phyloP scores from a whole-genome alignment of 176 grass and related monocot species.

The Ampelocalamus luodianensis region DNA sequence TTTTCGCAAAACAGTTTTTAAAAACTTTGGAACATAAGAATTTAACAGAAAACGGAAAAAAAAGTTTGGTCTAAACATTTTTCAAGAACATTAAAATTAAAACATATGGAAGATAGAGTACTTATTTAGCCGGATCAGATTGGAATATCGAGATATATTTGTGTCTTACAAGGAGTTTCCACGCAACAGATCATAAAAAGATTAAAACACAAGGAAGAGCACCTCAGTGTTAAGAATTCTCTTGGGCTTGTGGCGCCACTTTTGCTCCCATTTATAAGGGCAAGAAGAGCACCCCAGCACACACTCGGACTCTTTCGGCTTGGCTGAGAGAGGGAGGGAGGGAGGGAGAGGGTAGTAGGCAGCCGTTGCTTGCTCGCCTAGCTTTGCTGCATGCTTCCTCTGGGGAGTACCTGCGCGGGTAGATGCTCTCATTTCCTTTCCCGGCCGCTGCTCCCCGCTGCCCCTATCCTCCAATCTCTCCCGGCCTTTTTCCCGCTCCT shows the following conservation, averaged over 20 bases:
- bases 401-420: neutral
- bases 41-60: too few relatives aligned
- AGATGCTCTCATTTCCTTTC: slow-evolving; percentile 38
- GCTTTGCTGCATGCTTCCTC: neutral
- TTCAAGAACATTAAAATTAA: neutral
- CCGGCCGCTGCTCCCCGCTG: slow-evolving; percentile 14
- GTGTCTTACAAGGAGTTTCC: slow-evolving; percentile 22
- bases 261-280: slow-evolving; percentile 45
- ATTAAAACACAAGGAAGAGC: neutral
- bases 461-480: slow-evolving; percentile 26
- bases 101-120: too few relatives aligned
- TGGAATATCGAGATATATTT: slow-evolving; percentile 28
- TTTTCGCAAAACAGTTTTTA: neutral
- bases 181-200: neutral
- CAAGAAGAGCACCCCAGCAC: neutral
- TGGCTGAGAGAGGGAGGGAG: neutral
- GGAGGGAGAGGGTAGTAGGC: neutral
- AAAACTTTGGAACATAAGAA: too few relatives aligned
- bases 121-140: neutral
- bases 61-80: neutral
- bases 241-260: neutral
- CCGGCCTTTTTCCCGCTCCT: slow-evolving; percentile 12
- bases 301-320: neutral
- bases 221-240: neutral
- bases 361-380: slow-evolving; percentile 38